A percentile compares a stretch with the other conserved stretches of the same genome.
Conservation (phyloP, 2,329 filamentous ascomycete species). For the Hypoxylon sp. region DNA sequence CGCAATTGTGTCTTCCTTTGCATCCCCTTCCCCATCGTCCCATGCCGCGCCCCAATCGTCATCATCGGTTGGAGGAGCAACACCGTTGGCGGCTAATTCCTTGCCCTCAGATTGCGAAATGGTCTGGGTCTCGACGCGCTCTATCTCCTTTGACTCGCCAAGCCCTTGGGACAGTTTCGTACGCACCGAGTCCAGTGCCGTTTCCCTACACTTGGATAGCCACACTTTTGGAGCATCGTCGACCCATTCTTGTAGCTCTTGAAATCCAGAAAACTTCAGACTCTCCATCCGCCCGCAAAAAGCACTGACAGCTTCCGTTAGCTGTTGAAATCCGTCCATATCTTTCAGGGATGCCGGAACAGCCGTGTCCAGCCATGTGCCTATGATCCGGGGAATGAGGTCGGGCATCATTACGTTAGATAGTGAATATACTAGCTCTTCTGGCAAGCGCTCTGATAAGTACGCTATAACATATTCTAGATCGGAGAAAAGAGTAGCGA, state of each 20-base stretch:
- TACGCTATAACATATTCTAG: conserved; percentile 61
- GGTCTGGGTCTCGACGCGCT: conserved; percentile 84
- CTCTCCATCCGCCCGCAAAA: conserved; percentile 71
- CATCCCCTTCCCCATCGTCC: conserved; percentile 70
- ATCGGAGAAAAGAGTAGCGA: conserved; percentile 62
- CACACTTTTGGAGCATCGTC: conserved; percentile 81
- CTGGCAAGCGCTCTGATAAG: conserved; percentile 60
- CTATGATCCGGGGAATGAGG: conserved; percentile 72
- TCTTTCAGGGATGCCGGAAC: conserved; percentile 78
- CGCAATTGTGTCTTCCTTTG: conserved; percentile 33
- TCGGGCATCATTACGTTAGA: conserved; percentile 74
- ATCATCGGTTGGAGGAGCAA: conserved; percentile 53
- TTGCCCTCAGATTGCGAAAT: conserved; percentile 73
- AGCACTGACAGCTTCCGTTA: conserved; percentile 67
- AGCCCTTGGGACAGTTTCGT: conserved; percentile 72
- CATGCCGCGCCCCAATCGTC: conserved; percentile 82
- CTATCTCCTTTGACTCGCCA: conserved; percentile 73
- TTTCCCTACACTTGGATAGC: conserved; percentile 84
- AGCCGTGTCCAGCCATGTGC: conserved; percentile 75
- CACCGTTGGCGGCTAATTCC: conserved; percentile 64
- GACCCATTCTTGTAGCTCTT: conserved; percentile 79
- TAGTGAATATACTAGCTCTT: conserved; percentile 65
- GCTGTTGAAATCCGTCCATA: conserved; percentile 74
- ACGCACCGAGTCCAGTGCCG: conserved; percentile 77
- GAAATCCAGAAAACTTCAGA: conserved; percentile 68